A percentile compares a stretch with the other conserved stretches of the same genome.
Evolutionary conservation across 1,284 basidiomycete species (phyloP).

Genomic region (Sanghuangporus sanghuang): DNA sequence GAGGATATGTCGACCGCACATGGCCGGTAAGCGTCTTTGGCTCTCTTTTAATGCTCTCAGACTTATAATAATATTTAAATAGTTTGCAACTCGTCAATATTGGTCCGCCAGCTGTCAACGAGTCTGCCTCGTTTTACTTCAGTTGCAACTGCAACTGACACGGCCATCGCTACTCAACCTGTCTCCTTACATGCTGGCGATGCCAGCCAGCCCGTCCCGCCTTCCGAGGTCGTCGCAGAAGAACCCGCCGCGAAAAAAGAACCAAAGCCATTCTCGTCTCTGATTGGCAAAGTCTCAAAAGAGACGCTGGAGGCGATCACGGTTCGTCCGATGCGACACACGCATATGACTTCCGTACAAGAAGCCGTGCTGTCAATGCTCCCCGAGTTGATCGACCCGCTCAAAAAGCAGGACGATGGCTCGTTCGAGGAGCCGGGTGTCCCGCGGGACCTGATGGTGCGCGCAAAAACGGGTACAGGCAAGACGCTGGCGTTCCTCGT

Average conservation of each 20-base stretch:
- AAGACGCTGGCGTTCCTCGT: constrained; percentile 91
- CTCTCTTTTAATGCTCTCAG: neutral
- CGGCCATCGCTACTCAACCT: neutral
- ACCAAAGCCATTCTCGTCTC: constrained; percentile 33
- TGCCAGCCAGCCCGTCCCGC: neutral
- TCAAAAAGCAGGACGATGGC: constrained; percentile 20
- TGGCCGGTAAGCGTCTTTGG: neutral
- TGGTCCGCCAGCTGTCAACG: neutral
- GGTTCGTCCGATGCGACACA: constrained; percentile 64
- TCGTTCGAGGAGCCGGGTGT: constrained; percentile 27
- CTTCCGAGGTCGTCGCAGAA: neutral
- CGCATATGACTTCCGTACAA: constrained; percentile 83
- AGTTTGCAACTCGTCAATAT: neutral
- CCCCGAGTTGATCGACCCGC: constrained; percentile 48
- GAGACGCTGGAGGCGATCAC: constrained; percentile 63
- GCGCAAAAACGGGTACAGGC: constrained; percentile 91
- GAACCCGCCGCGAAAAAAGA: neutral
- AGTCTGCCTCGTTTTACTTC: constrained; percentile 1
- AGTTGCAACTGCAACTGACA: neutral
- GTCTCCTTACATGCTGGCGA: neutral
- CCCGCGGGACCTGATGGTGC: constrained; percentile 67
- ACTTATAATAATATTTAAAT: neutral
- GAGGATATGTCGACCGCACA: neutral
- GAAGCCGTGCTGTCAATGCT: constrained; percentile 70
- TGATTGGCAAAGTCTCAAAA: constrained; percentile 38